phyloP scores from a whole-genome alignment of 2,329 filamentous ascomycete genomes.

The Alternaria brassicicola region DNA sequence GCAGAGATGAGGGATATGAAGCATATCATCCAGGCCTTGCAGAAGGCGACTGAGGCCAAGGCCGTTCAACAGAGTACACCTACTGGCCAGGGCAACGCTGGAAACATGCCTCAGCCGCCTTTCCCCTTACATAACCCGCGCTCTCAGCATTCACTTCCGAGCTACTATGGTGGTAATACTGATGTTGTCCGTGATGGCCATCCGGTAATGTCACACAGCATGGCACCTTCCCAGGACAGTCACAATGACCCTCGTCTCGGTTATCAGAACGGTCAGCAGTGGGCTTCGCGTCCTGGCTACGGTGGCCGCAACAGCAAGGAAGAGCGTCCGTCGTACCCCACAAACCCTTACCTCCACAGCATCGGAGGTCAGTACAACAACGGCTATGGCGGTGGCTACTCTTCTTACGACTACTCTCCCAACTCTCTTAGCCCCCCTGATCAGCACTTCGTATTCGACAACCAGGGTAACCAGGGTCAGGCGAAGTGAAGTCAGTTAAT shows the following conservation, averaged over 20 bases:
- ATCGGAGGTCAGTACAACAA: conserved; percentile 22
- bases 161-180: conserved; percentile 22
- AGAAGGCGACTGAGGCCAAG: conserved; percentile 24
- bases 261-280: conserved; percentile 23
- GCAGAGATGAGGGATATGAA: conserved; percentile 36
- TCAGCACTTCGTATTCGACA: conserved; percentile 25
- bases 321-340: conserved; percentile 25
- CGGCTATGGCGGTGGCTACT: conserved; percentile 27
- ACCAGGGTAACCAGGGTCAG: conserved; percentile 22
- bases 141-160: conserved; percentile 31
- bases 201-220: not conserved
- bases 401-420: conserved; percentile 20
- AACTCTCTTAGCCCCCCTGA: conserved; percentile 20
- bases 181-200: conserved; percentile 10
- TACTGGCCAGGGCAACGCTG: conserved; percentile 1
- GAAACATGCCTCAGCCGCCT: conserved; percentile 4
- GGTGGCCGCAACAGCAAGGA: conserved; percentile 31
- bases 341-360: conserved; percentile 30
- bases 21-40: conserved; percentile 30
- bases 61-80: not conserved
- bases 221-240: conserved; percentile 18
- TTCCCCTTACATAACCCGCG: conserved; percentile 25
- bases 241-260: conserved; percentile 22
- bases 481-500: conserved; percentile 12
- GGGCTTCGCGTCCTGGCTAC: conserved; percentile 19